These are phyloP conservation scores for Phanerochaete carnosa DNA, from an alignment of 768 basidiomycete genomes.

Conservation along the genomic window DNA sequence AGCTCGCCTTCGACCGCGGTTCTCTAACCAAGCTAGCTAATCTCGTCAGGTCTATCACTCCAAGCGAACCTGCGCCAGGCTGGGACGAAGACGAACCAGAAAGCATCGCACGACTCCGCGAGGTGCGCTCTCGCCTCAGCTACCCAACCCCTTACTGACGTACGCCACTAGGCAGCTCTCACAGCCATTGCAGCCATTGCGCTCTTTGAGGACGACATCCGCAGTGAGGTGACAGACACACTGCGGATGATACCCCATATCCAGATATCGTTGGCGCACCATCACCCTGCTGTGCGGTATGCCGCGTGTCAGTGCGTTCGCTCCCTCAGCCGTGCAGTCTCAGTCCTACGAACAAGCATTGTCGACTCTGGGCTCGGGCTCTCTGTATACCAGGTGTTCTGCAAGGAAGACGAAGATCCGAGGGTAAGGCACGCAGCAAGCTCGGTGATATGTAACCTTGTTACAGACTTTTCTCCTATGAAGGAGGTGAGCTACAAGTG, in stretches of 20 bases:
- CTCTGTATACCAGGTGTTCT: slow-evolving; percentile 59
- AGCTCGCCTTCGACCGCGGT: slow-evolving; percentile 68
- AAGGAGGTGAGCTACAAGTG: slow-evolving; percentile 47
- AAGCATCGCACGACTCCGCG: slow-evolving; percentile 52
- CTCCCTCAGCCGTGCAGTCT: slow-evolving; percentile 74
- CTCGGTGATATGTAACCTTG: slow-evolving; percentile 78
- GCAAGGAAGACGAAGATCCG: slow-evolving; percentile 56
- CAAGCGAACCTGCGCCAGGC: slow-evolving; percentile 39
- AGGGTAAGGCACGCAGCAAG: slow-evolving; percentile 71
- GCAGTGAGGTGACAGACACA: slow-evolving; percentile 62
- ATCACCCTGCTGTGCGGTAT: slow-evolving; percentile 72
- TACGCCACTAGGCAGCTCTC: slow-evolving; percentile 55
- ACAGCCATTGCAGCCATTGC: slow-evolving; percentile 70
- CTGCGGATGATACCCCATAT: slow-evolving; percentile 54
- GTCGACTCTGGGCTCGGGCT: slow-evolving; percentile 80
- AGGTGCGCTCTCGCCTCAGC: slow-evolving; percentile 38
- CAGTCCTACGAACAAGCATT: slow-evolving; percentile 79
- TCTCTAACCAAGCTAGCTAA: slow-evolving; percentile 52
- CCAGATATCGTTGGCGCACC: slow-evolving; percentile 52
- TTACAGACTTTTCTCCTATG: slow-evolving; percentile 84
- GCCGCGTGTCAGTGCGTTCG: slow-evolving; percentile 86
- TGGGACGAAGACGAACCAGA: slow-evolving; percentile 75
- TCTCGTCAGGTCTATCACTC: slow-evolving; percentile 53
- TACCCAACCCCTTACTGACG: not conserved
- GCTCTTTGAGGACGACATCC: slow-evolving; percentile 70